Evolutionary conservation across 2,329 filamentous ascomycete species (phyloP).

Genomic region (Sarocladiaceae sp.): DNA sequence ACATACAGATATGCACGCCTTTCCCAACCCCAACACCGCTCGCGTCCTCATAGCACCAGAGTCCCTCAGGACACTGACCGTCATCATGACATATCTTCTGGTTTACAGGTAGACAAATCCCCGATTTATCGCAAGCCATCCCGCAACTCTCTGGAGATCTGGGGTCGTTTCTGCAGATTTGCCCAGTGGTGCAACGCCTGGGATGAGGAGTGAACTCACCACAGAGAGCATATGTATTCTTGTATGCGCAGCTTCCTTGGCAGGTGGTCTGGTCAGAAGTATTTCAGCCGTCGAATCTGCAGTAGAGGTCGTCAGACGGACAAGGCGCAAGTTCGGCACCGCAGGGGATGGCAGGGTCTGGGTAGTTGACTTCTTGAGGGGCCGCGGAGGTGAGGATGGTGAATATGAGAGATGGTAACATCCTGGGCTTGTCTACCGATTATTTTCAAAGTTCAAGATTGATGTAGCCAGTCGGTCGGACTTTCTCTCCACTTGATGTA

Average conservation of each 20-base stretch:
- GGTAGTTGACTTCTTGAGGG: conserved; percentile 8
- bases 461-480: too few species aligned
- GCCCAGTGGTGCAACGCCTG: conserved; percentile 1
- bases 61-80: conserved; percentile 7
- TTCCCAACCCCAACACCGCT: background rate
- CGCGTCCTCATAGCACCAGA: conserved; percentile 11
- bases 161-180: conserved; percentile 12
- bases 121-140: conserved; percentile 12
- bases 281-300: conserved; percentile 3
- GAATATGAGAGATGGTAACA: too few species aligned
- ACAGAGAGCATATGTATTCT: conserved; percentile 9
- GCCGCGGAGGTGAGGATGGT: background rate
- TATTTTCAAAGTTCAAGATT: too few species aligned
- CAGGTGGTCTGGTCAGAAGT: conserved; percentile 7
- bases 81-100: conserved; percentile 7
- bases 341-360: conserved; percentile 11
- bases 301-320: conserved; percentile 1
- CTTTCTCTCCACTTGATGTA: too few species aligned
- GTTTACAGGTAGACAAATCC: conserved; percentile 9
- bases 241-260: conserved; percentile 9
- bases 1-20: conserved; percentile 8
- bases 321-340: conserved; percentile 1
- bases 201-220: conserved; percentile 3
- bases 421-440: too few species aligned
- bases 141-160: conserved; percentile 12